Evolutionary conservation across 2,329 filamentous ascomycete genomes (phyloP), one percentile per base, ranked within the genome.

Genomic region (Bipolaris oryzae): DNA sequence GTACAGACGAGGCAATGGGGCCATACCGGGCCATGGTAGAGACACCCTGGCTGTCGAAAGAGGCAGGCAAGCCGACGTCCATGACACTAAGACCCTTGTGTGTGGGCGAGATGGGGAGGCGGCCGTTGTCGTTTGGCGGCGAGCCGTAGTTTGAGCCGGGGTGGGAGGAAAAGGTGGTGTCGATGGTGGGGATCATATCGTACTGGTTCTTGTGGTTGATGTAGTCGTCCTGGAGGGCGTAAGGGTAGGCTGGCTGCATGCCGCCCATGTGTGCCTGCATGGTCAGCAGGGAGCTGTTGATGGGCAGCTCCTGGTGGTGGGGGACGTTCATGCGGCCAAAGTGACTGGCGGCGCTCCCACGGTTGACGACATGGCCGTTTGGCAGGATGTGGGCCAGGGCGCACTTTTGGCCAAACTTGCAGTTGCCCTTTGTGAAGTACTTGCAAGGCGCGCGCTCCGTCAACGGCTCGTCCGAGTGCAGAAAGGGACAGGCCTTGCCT

Each of bases 401-500:
- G 82, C 95, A 99, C 79, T 98, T 98, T 62, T 92, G 90, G 61
- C 95, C 95, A 76, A 98, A 99, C 78, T 98, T 98, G 87, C 95
- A 99, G 79, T 97, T 97, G 66, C 95, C 95, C 92, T 98, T 99
- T 73, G 93, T 90, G 77, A 98, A 99, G 80, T 98, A 99, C 80
- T 98, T 99, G 88, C 95, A 99, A 11, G 87, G 86, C 64, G 96
- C 87, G 60, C 90, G 93, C 76, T 97, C 92, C 49, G 90, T 86
- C 38, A 92, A 87, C 28, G 88, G 85, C 74, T 95, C 91, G 63
- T 95, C 87, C 63, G 96, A 94, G 80, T 99, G 95, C 70, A 92
- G 91, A 79, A 98, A 99, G 38, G 95, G 95, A 80, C 95, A 99
- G 64, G 93, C 92, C 76, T 90, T 91, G 68, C 95, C 95, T 55